Conservation (phyloP, 176 grass and related monocot genomes). For the Otatea glauca region DNA sequence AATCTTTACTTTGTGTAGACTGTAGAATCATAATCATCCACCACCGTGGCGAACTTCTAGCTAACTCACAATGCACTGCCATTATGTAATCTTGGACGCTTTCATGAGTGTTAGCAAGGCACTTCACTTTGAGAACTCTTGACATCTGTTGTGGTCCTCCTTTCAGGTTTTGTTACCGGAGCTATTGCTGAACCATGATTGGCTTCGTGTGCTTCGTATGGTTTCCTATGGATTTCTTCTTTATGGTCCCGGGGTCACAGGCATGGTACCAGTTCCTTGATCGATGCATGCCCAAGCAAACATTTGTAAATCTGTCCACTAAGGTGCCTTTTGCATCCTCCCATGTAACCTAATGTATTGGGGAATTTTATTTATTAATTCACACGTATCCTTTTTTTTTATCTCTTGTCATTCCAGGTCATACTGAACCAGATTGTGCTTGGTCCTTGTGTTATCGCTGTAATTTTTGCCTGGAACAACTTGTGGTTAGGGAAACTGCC, state of each 20-base stretch:
- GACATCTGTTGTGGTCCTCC: neutral
- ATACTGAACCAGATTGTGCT: slow-evolving; percentile 90
- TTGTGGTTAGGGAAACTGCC: slow-evolving; percentile 88
- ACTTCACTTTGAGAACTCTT: slow-evolving; percentile 37
- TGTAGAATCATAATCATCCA: neutral
- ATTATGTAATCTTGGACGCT: slow-evolving; percentile 14
- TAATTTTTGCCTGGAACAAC: slow-evolving; percentile 98
- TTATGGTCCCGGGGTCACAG: slow-evolving; percentile 85
- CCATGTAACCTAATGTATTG: neutral
- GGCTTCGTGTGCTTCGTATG: slow-evolving; percentile 76
- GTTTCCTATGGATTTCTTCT: slow-evolving; percentile 89
- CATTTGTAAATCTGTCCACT: slow-evolving; percentile 62
- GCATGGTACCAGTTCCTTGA: slow-evolving; percentile 92
- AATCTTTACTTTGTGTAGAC: neutral
- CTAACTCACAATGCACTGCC: neutral
- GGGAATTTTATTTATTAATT: neutral
- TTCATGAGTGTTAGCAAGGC: neutral
- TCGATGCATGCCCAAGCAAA: slow-evolving; percentile 69
- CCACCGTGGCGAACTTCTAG: slow-evolving; percentile 1
- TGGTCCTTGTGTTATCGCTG: slow-evolving; percentile 94
- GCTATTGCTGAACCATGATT: slow-evolving; percentile 75
- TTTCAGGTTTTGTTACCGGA: slow-evolving; percentile 64
- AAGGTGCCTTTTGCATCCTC: slow-evolving; percentile 63
- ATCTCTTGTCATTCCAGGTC: slow-evolving; percentile 63
- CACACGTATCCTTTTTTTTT: neutral